Evolutionary conservation across 495 filamentous ascomycete species (phyloP).

Genomic region (Podospora comata): DNA sequence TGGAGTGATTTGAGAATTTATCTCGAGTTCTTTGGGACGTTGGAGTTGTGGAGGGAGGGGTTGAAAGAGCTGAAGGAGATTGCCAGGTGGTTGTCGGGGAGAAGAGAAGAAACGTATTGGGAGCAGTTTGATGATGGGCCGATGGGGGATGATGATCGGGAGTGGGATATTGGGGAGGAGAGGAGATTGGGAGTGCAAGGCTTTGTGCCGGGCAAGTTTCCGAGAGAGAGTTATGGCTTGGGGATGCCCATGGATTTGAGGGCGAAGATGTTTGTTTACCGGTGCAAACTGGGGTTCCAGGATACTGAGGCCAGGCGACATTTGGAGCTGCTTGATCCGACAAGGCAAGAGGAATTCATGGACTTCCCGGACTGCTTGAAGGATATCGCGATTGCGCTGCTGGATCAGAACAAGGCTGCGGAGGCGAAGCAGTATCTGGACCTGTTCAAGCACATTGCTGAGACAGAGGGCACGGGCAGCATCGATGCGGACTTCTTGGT

Average conservation of each 20-base stretch:
- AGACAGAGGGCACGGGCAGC: conserved; percentile 52
- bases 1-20: conserved; percentile 87
- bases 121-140: conserved; percentile 73
- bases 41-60: conserved; percentile 59
- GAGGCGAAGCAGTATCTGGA: conserved; percentile 74
- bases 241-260: conserved; percentile 79
- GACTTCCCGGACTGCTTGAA: conserved; percentile 74
- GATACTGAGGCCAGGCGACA: conserved; percentile 66
- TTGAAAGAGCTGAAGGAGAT: conserved; percentile 65
- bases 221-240: conserved; percentile 61
- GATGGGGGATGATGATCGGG: conserved; percentile 75
- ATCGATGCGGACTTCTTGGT: conserved; percentile 62
- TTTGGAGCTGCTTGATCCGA: conserved; percentile 57
- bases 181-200: conserved; percentile 59
- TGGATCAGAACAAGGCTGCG: conserved; percentile 50
- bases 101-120: conserved; percentile 74
- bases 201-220: conserved; percentile 53
- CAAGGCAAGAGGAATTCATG: conserved; percentile 50
- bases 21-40: conserved; percentile 68
- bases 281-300: conserved; percentile 61
- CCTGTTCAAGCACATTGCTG: conserved; percentile 56
- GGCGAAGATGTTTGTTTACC: conserved; percentile 80
- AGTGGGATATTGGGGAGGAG: conserved; percentile 78
- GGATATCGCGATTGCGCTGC: conserved; percentile 66
- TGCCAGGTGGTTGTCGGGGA: conserved; percentile 77